phyloP scores from a whole-genome alignment of 2,329 filamentous ascomycete species.

The Blumeria graminis region DNA sequence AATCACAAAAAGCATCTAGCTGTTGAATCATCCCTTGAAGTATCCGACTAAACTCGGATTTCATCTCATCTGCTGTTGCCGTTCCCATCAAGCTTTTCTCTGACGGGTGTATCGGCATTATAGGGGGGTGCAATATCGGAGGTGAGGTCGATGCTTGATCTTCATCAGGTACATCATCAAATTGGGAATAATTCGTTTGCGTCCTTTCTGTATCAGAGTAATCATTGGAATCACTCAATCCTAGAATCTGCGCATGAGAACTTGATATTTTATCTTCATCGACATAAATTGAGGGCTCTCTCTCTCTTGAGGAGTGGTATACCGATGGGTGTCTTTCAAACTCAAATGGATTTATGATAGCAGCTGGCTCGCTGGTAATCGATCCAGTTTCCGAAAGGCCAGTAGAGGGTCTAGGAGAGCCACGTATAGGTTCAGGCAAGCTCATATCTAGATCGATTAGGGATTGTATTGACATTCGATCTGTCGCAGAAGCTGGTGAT shows the following conservation, averaged over 20 bases:
- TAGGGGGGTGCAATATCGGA: neutral
- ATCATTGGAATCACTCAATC: conserved; percentile 14
- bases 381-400: conserved; percentile 18
- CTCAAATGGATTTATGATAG: conserved; percentile 33
- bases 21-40: neutral
- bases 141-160: neutral
- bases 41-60: conserved; percentile 1
- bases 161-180: neutral
- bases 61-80: neutral
- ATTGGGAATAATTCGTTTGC: neutral
- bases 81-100: neutral
- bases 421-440: conserved; percentile 20
- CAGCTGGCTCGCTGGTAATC: conserved; percentile 27
- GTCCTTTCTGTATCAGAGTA: neutral
- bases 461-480: conserved; percentile 12
- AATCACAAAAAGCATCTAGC: neutral
- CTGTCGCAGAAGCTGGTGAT: conserved; percentile 2
- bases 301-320: conserved; percentile 17
- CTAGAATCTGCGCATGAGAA: conserved; percentile 6
- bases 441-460: conserved; percentile 31
- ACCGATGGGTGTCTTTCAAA: conserved; percentile 37
- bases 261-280: neutral
- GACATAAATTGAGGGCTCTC: conserved; percentile 8
- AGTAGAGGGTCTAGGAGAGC: conserved; percentile 11
- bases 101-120: neutral